Evolutionary conservation across 2,329 filamentous ascomycete genomes (phyloP).

Genomic region (Aspergillus novoparasiticus): DNA sequence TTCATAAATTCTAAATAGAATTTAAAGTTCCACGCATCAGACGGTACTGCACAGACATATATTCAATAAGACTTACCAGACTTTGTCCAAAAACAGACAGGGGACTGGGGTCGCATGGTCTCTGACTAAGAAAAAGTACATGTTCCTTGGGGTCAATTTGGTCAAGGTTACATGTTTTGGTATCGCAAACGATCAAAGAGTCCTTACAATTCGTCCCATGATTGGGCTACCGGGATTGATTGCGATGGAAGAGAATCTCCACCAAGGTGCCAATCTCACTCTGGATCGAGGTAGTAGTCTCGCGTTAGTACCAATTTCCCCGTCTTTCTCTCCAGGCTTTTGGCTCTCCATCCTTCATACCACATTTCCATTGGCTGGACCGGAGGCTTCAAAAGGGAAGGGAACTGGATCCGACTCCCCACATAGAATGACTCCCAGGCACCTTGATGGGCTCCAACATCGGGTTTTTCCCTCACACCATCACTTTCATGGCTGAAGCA

Average conservation of each 20-base stretch:
- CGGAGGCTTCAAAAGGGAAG: background rate
- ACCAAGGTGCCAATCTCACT: conserved; percentile 15
- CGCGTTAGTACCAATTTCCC: conserved; percentile 3
- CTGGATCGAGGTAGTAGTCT: conserved; percentile 20
- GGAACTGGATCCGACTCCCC: conserved; percentile 5
- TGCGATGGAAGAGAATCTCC: conserved; percentile 7
- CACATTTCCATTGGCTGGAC: conserved; percentile 6
- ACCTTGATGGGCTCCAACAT: background rate
- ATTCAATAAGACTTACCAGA: background rate
- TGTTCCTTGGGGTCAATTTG: background rate
- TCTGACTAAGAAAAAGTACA: background rate
- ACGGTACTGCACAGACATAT: background rate
- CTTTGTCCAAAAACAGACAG: background rate
- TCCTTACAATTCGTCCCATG: background rate
- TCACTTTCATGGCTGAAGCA: background rate
- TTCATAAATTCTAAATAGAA: conserved; percentile 1
- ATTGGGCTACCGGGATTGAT: background rate
- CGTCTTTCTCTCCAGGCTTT: conserved; percentile 9
- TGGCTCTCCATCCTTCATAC: background rate
- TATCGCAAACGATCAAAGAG: background rate
- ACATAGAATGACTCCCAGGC: conserved; percentile 7
- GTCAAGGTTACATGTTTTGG: background rate
- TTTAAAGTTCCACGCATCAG: conserved; percentile 1
- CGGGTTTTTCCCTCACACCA: background rate
- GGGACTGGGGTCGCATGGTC: background rate